phyloP scores from a whole-genome alignment of 352 stramenopile species.

The Globisporangium abappressorium region DNA sequence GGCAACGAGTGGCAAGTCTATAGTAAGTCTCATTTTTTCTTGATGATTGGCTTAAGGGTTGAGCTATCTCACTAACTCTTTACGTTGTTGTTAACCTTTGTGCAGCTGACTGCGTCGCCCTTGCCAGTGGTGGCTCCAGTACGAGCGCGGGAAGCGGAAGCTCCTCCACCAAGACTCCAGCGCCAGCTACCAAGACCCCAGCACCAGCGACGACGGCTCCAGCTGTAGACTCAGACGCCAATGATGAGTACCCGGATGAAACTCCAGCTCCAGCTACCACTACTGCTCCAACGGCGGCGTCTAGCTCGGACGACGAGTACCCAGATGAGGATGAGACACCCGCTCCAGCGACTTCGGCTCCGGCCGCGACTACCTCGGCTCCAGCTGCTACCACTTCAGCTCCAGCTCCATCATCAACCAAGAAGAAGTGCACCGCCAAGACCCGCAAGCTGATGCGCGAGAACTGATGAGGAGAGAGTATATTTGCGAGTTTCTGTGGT shows the following conservation, averaged over 20 bases:
- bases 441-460: constrained; percentile 8
- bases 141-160: neutral
- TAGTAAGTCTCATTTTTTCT: constrained; percentile 14
- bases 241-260: constrained; percentile 1
- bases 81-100: constrained; percentile 4
- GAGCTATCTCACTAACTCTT: neutral
- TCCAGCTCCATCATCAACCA: neutral
- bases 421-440: constrained; percentile 9
- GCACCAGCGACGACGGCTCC: neutral
- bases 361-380: neutral
- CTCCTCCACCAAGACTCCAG: neutral
- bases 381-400: neutral
- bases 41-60: neutral
- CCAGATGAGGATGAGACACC: neutral
- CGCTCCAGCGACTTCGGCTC: neutral
- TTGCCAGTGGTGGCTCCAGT: neutral
- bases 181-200: constrained; percentile 4
- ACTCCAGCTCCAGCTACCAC: neutral
- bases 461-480: neutral
- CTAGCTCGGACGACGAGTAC: constrained; percentile 5
- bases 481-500: too few relatives aligned
- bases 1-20: constrained; percentile 56
- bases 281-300: neutral
- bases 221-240: neutral
- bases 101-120: constrained; percentile 24